phyloP scores from a whole-genome alignment of 2,329 filamentous ascomycete genomes.

The Fusarium sp. region DNA sequence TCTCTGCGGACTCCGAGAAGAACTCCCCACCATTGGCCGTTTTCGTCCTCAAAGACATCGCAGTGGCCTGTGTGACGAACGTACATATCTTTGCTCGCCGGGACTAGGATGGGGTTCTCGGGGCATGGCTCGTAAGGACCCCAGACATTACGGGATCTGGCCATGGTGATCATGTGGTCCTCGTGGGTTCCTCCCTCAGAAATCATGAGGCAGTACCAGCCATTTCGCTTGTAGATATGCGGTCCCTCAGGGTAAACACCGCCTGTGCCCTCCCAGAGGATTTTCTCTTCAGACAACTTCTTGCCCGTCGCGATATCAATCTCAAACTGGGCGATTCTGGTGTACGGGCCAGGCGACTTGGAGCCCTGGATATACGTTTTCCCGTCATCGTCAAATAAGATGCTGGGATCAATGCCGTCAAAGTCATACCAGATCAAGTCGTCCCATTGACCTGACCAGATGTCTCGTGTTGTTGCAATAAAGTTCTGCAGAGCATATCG shows the following conservation, averaged over 20 bases:
- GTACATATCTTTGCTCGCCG: neutral
- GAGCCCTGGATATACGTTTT: slow-evolving; percentile 11
- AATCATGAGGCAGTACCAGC: slow-evolving; percentile 10
- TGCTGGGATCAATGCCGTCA: slow-evolving; percentile 1
- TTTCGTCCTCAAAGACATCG: neutral
- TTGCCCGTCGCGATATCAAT: neutral
- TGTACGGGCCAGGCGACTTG: neutral
- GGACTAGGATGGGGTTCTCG: neutral
- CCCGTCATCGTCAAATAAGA: neutral
- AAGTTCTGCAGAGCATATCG: neutral
- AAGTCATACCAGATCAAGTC: slow-evolving; percentile 11
- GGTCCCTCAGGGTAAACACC: slow-evolving; percentile 9
- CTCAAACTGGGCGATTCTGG: slow-evolving; percentile 3
- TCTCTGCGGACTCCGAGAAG: slow-evolving; percentile 11
- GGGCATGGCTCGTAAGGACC: slow-evolving; percentile 12
- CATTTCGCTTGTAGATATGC: slow-evolving; percentile 10
- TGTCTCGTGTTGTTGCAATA: neutral
- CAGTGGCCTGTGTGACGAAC: slow-evolving; percentile 7
- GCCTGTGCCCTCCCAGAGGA: neutral
- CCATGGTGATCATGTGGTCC: slow-evolving; percentile 19
- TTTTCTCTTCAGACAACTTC: neutral
- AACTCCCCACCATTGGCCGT: slow-evolving; percentile 13
- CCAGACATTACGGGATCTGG: neutral
- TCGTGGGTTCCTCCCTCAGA: slow-evolving; percentile 11
- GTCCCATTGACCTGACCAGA: slow-evolving; percentile 10